Evolutionary conservation across 1,284 basidiomycete genomes (phyloP), one percentile per base, ranked within the genome.

Genomic region (Neonothopanus nambi): DNA sequence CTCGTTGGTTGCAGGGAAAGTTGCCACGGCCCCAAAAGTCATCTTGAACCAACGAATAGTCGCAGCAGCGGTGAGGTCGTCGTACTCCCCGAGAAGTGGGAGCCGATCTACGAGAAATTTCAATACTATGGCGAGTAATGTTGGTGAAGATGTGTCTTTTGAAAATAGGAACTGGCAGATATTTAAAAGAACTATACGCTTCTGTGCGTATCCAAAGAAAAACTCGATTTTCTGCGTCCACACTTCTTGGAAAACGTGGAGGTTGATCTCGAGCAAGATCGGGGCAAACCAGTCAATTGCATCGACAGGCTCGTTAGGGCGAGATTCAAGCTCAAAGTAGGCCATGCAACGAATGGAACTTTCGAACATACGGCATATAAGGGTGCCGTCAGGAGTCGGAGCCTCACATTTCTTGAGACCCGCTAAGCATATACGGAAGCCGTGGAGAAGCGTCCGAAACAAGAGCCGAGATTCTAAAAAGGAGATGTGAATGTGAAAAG

Each of bases 1-100:
- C 72, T 99, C 97, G 71, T 98, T 99, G 35, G 81, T 74, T 26
- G 75, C 72, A 30, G 95, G 89, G 69, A 86, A 89, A 54, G 84
- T 70, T 35, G 88, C 87, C 58, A 99, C 93, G 2, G 96, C 93
- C 60, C 85, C 81, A 72, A 99, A 99, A 7, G 94, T 90, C 83
- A 98, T 91, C 76, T 98, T 99, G 84, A 95, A 99, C 55, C 98
- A 77, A 48, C 94, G 84, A 55, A 99, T 87, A 9, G 90, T 91
- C 39, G 91, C 84, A 1, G 89, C 85, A 2, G 90, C 87, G 9
- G 85, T 87, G 60, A 87, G 78, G 62, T 93, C 89, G 63, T 95
- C 90, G 65, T 89, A 85, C 58, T 93, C 88, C 44, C 95, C 96
- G 2, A 99, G 81, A 43, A 89, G 75, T 24, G 89, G 89, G 13